phyloP scores from a whole-genome alignment of 345 rosid species.

The Lagerstroemia speciosa region DNA sequence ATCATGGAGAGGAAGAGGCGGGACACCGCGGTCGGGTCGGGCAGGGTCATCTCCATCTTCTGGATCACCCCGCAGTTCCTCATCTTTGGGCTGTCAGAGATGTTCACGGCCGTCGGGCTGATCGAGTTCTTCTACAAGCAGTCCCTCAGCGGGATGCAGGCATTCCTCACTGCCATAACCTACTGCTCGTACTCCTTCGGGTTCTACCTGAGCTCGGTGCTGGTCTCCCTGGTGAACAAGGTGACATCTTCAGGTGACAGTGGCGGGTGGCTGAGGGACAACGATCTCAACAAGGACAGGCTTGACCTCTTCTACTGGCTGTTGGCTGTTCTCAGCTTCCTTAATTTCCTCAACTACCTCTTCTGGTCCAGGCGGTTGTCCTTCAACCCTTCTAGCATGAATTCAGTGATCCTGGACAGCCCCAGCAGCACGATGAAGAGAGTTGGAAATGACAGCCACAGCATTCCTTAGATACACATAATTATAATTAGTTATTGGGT shows the following conservation, averaged over 20 bases:
- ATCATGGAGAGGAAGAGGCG: conserved; percentile 75
- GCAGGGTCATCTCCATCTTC: conserved; percentile 50
- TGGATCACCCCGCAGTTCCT: conserved; percentile 94
- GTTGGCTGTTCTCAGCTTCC: conserved; percentile 65
- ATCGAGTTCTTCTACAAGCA: conserved; percentile 96
- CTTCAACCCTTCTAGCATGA: conserved; percentile 9
- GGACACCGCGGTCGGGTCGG: conserved; percentile 33
- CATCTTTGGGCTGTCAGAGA: conserved; percentile 85
- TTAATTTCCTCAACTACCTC: conserved; percentile 77
- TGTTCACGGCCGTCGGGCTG: conserved; percentile 93
- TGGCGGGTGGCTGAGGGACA: conserved; percentile 72
- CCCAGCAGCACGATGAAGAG: neutral
- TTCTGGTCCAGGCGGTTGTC: conserved; percentile 73
- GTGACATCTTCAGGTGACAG: conserved; percentile 31
- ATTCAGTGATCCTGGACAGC: neutral
- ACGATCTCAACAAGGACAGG: conserved; percentile 82
- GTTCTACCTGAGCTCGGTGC: conserved; percentile 74
- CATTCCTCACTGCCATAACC: conserved; percentile 72
- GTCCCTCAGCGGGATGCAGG: conserved; percentile 73
- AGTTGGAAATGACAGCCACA: neutral
- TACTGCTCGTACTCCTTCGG: conserved; percentile 94
- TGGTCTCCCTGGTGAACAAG: conserved; percentile 81
- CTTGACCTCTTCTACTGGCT: conserved; percentile 92
- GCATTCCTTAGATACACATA: neutral
- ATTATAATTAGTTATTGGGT: neutral